phyloP scores from a whole-genome alignment of 1,284 basidiomycete genomes.

The Inonotus hispidus region DNA sequence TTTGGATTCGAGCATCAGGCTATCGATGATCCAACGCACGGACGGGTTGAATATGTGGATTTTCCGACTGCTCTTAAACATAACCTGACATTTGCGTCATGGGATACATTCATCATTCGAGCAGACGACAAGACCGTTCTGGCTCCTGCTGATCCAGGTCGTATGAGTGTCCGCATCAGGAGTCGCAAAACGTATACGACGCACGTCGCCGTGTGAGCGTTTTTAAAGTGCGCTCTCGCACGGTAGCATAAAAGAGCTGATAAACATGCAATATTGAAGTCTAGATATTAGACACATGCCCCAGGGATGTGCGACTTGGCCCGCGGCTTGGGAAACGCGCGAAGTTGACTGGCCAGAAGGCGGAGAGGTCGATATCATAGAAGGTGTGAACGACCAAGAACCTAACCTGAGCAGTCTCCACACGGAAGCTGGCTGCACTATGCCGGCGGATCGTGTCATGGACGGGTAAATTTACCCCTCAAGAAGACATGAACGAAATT shows the following conservation, averaged over 20 bases:
- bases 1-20: slow-evolving; percentile 38
- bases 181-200: slow-evolving; percentile 28
- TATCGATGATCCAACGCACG: slow-evolving; percentile 41
- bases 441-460: slow-evolving; percentile 18
- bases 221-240: not conserved
- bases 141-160: slow-evolving; percentile 27
- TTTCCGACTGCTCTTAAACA: slow-evolving; percentile 35
- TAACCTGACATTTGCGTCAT: slow-evolving; percentile 43
- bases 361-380: slow-evolving; percentile 32
- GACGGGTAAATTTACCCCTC: slow-evolving; percentile 21
- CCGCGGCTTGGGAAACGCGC: slow-evolving; percentile 38
- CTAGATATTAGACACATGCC: slow-evolving; percentile 43
- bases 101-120: slow-evolving; percentile 39
- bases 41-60: slow-evolving; percentile 51
- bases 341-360: slow-evolving; percentile 31
- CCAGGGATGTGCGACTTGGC: slow-evolving; percentile 55
- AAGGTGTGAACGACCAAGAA: slow-evolving; percentile 32
- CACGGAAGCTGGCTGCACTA: slow-evolving; percentile 31
- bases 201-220: slow-evolving; percentile 29
- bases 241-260: not conserved
- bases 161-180: slow-evolving; percentile 30
- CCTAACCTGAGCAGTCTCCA: slow-evolving; percentile 39
- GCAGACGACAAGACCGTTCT: slow-evolving; percentile 31
- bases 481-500: not conserved
- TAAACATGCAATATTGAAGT: slow-evolving; percentile 17